Evolutionary conservation across 2,329 filamentous ascomycete genomes (phyloP).

Genomic region (Grosmannia penicillata): DNA sequence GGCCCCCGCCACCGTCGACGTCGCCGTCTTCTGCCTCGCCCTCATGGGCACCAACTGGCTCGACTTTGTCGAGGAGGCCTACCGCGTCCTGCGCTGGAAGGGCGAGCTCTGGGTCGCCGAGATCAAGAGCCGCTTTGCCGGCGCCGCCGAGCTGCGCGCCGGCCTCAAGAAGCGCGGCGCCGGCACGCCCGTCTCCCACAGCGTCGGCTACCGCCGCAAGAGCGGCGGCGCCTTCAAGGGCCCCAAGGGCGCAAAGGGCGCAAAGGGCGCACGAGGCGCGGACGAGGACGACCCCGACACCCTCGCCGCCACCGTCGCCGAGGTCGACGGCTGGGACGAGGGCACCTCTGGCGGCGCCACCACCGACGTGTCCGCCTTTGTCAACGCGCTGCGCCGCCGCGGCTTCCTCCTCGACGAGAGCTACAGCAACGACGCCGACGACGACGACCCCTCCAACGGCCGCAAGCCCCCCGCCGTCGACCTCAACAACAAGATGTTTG

Average conservation of each 20-base stretch:
- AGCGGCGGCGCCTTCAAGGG: conserved; percentile 25
- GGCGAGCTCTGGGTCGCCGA: conserved; percentile 96
- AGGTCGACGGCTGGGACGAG: conserved; percentile 43
- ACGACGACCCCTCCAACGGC: conserved; percentile 20
- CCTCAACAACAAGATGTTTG: conserved; percentile 93
- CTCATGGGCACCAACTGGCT: conserved; percentile 99
- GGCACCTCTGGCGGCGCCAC: conserved; percentile 50
- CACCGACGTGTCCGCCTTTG: conserved; percentile 77
- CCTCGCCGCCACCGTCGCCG: conserved; percentile 54
- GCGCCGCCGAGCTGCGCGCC: conserved; percentile 17
- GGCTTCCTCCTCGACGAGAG: conserved; percentile 62
- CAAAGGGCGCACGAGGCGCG: conserved; percentile 21
- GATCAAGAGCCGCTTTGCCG: conserved; percentile 80
- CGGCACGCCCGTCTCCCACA: conserved; percentile 44
- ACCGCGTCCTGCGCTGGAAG: conserved; percentile 78
- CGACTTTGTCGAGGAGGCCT: conserved; percentile 90
- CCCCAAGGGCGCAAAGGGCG: conserved; percentile 28
- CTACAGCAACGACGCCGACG: not conserved
- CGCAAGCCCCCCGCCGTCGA: conserved; percentile 42
- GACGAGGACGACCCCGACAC: conserved; percentile 43
- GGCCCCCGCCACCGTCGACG: conserved; percentile 58
- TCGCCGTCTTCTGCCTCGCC: conserved; percentile 89
- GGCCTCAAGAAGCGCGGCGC: conserved; percentile 21
- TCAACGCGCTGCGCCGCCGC: conserved; percentile 64
- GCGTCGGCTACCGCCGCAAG: conserved; percentile 46